Evolutionary conservation across 352 stramenopile species (phyloP).

Genomic region (Phytophthora agathidicida): DNA sequence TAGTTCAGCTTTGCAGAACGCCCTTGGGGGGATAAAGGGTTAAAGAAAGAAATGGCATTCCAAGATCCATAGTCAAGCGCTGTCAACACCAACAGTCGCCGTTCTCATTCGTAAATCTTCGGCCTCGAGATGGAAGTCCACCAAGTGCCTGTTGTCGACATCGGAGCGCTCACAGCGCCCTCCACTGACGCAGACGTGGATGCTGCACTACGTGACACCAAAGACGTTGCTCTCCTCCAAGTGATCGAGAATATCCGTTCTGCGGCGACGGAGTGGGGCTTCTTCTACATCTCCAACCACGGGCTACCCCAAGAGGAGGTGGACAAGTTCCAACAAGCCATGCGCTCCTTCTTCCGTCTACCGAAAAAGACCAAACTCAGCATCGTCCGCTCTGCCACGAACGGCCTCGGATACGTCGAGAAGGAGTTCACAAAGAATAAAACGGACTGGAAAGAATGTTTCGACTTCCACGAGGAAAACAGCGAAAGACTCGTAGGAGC

Average conservation of each 20-base stretch:
- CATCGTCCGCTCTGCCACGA: slow-evolving; percentile 74
- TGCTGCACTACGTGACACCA: slow-evolving; percentile 13
- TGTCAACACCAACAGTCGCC: slow-evolving; percentile 16
- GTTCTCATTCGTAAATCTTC: neutral
- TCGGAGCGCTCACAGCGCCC: slow-evolving; percentile 50
- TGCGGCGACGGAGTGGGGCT: slow-evolving; percentile 77
- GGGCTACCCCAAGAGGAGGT: slow-evolving; percentile 69
- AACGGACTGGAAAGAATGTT: slow-evolving; percentile 91
- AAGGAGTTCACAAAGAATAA: slow-evolving; percentile 95
- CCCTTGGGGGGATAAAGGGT: too few relatives aligned
- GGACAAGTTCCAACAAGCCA: slow-evolving; percentile 62
- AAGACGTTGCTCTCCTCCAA: slow-evolving; percentile 18
- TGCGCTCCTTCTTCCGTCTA: slow-evolving; percentile 86
- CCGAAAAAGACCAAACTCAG: slow-evolving; percentile 56
- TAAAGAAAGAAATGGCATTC: too few relatives aligned
- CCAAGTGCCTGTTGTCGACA: slow-evolving; percentile 57
- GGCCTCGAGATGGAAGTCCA: slow-evolving; percentile 32
- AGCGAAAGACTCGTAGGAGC: slow-evolving; percentile 79
- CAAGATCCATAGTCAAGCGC: too few relatives aligned
- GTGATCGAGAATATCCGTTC: slow-evolving; percentile 49
- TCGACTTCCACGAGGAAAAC: slow-evolving; percentile 76
- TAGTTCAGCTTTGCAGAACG: too few relatives aligned
- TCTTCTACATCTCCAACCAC: slow-evolving; percentile 94
- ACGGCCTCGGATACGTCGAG: slow-evolving; percentile 93
- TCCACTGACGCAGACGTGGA: slow-evolving; percentile 43